Conservation (phyloP, 2,329 filamentous ascomycete species). For the Botrytis medusae region DNA sequence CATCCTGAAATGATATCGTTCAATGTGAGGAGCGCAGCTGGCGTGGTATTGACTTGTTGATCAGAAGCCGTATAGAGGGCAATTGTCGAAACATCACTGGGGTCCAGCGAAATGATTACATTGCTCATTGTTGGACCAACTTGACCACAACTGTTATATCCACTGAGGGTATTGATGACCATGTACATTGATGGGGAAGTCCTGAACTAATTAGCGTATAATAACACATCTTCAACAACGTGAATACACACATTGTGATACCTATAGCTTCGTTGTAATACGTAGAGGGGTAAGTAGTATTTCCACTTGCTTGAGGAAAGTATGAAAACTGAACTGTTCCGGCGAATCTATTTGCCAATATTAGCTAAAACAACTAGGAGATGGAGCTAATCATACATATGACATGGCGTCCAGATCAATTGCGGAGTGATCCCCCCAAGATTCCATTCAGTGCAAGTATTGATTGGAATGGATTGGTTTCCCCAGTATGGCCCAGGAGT, state of each 20-base stretch:
- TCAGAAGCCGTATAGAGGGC: conserved; percentile 29
- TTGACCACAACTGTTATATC: conserved; percentile 39
- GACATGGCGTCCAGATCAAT: conserved; percentile 25
- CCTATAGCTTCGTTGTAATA: conserved; percentile 24
- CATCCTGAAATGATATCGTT: conserved; percentile 42
- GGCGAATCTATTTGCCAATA: conserved; percentile 23
- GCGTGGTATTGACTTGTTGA: conserved; percentile 30
- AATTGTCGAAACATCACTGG: conserved; percentile 43
- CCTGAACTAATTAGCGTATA: conserved; percentile 28
- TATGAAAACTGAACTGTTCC: conserved; percentile 28
- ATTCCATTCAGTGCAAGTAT: conserved; percentile 24
- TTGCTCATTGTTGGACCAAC: conserved; percentile 39
- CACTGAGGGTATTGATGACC: conserved; percentile 41
- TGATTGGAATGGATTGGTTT: conserved; percentile 25
- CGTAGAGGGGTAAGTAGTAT: conserved; percentile 24
- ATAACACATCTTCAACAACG: neutral
- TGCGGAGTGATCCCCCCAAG: conserved; percentile 4
- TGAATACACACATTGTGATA: conserved; percentile 26
- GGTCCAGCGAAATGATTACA: conserved; percentile 39
- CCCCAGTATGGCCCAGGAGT: conserved; percentile 23
- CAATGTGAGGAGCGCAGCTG: conserved; percentile 38
- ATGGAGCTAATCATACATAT: conserved; percentile 17
- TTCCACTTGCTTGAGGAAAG: conserved; percentile 27
- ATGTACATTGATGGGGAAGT: conserved; percentile 45
- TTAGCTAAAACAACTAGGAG: neutral